Evolutionary conservation across 495 filamentous ascomycete species (phyloP).

Genomic region (Xylaria longipes): DNA sequence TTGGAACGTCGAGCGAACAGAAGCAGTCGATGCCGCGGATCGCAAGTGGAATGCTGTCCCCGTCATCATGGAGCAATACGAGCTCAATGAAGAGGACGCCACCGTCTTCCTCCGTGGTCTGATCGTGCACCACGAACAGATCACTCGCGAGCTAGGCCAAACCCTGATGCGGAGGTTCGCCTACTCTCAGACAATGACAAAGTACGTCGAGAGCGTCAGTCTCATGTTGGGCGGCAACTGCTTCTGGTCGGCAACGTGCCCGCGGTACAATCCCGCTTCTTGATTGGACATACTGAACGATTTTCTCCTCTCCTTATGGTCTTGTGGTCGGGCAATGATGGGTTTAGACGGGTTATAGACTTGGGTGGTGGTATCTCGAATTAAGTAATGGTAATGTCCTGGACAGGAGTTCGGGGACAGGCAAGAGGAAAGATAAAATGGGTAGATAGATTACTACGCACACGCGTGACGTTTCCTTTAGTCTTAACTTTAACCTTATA

Average conservation of each 20-base stretch:
- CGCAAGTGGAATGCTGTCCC: slow-evolving; percentile 30
- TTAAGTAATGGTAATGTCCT: background rate
- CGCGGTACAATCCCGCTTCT: slow-evolving; percentile 23
- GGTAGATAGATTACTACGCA: slow-evolving; percentile 17
- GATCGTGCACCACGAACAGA: slow-evolving; percentile 22
- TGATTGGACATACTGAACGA: background rate
- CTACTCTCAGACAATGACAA: slow-evolving; percentile 20
- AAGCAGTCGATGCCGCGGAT: slow-evolving; percentile 18
- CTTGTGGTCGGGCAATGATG: background rate
- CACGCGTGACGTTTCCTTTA: slow-evolving; percentile 14
- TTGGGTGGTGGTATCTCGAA: background rate
- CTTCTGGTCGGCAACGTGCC: slow-evolving; percentile 27
- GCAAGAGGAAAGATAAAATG: slow-evolving; percentile 19
- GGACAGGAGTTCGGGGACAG: slow-evolving; percentile 1
- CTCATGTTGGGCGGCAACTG: slow-evolving; percentile 28
- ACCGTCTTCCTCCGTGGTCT: slow-evolving; percentile 17
- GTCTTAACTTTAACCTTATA: slow-evolving; percentile 1
- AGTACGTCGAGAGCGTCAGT: slow-evolving; percentile 24
- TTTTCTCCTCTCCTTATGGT: background rate
- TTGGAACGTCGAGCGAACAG: slow-evolving; percentile 28
- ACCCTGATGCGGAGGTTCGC: slow-evolving; percentile 12
- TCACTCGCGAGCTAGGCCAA: slow-evolving; percentile 25
- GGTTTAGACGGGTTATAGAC: background rate
- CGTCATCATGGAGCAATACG: slow-evolving; percentile 28
- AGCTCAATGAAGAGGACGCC: slow-evolving; percentile 22